phyloP scores from a whole-genome alignment of 2,329 filamentous ascomycete genomes.

The Clathrospora elynae region DNA sequence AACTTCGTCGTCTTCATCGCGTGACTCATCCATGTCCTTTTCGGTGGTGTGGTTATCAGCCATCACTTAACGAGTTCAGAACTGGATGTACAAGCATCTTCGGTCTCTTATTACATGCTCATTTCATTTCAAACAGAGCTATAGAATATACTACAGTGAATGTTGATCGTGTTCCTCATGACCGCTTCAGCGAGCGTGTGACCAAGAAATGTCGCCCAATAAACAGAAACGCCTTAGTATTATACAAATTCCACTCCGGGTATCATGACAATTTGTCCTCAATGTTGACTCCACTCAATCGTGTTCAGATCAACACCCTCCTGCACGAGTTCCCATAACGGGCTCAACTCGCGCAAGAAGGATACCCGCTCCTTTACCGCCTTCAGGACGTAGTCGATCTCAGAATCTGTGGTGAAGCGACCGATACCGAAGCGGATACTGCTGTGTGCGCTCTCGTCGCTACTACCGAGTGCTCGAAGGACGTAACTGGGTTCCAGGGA shows the following conservation, averaged over 20 bases:
- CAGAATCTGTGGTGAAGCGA: constrained; percentile 89
- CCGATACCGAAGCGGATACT: constrained; percentile 98
- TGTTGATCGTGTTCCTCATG: constrained; percentile 22
- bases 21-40: no score
- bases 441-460: constrained; percentile 95
- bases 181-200: constrained; percentile 36
- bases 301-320: constrained; percentile 94
- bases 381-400: constrained; percentile 97
- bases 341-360: constrained; percentile 92
- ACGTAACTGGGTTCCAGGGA: constrained; percentile 97
- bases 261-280: constrained; percentile 40
- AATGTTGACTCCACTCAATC: constrained; percentile 98
- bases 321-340: constrained; percentile 96
- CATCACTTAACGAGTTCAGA: no score
- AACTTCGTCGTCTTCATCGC: no score
- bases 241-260: constrained; percentile 28
- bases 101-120: no score
- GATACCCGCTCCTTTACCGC: constrained; percentile 88
- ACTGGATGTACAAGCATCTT: no score
- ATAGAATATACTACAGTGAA: constrained; percentile 22
- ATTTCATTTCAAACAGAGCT: constrained; percentile 13
- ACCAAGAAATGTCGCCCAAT: constrained; percentile 15
- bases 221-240: constrained; percentile 20
- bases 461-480: constrained; percentile 89
- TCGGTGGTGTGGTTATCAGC: no score